Base-by-base conservation (phyloP, 305 asterid genomes). In the Fraxinus sp. region DNA sequence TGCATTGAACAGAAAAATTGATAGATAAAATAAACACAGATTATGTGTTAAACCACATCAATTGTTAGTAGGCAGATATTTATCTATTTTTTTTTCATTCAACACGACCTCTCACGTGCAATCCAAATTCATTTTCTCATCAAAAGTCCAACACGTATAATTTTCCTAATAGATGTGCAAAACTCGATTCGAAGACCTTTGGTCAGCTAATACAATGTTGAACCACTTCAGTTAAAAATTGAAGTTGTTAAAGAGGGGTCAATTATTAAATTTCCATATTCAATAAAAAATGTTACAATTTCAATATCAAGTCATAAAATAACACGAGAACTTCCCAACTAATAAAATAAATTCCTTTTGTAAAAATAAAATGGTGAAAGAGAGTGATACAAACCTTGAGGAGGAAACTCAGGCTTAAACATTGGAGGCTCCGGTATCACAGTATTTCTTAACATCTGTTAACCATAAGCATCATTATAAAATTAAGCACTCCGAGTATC, bases 381-480 rank as follows among this genome's bases (percentile, higher is more conserved):
- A 72, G 43, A 16, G 24, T 32, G 43, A 71, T 11, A 85, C 55
- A 84, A 86, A 96, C 98, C 99, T 92, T 91, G 98, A 68, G 96
- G 98, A 82, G 98, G 96, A 90, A 89, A 96, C 92, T 95, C 98
- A 1, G 99, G 99, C 85, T 85, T 93, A 77, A 93, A 93, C 99
- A 96, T 96, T 0, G 99, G 99, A 82, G 88, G 66, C 90, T 96
- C 98, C 4, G 98, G 99, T 89, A 96, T 95, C 83, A 85, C 97
- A n/a, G 98, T 96, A 85, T 93, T 90, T 86, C 82, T 90, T 92
- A 96, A 89, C 92, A 88, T 91, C 99, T 96, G 92, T 20, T 37
- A 80, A 85, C n/a, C 77, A 62, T 66, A 59, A 86, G 39, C 83
- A 88, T 77, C 84, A 76, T 22, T 64, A 2, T 9, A 64, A 64